Conservation (phyloP, 2,329 filamentous ascomycete species). For the Penicillium sp. region DNA sequence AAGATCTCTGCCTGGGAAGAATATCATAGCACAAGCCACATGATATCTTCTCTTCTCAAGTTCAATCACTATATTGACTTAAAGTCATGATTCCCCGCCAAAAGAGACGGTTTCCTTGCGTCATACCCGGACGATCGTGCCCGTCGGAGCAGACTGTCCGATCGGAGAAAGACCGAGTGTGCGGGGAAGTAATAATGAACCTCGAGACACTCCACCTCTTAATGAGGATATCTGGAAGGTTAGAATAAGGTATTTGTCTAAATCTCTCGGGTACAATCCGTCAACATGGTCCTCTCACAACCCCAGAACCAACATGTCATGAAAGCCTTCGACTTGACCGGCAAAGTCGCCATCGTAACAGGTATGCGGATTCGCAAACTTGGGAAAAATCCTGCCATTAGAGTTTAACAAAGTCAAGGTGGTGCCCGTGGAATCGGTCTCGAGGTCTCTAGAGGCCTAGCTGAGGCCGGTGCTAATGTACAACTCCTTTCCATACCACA, state of each 20-base stretch:
- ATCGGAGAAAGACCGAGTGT: no score
- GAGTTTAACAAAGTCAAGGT: slow-evolving; percentile 13
- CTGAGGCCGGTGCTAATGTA: slow-evolving; percentile 42
- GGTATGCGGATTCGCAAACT: slow-evolving; percentile 7
- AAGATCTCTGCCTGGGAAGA: no score
- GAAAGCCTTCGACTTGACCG: slow-evolving; percentile 29
- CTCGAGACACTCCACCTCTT: no score
- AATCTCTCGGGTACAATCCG: no score
- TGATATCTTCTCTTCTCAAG: no score
- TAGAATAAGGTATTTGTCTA: no score
- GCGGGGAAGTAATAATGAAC: no score
- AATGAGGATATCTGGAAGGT: no score
- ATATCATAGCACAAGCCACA: no score
- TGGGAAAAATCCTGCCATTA: background rate
- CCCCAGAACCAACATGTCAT: slow-evolving; percentile 26
- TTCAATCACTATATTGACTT: no score
- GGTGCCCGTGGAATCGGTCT: slow-evolving; percentile 39
- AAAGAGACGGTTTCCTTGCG: background rate
- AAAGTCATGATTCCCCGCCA: no score
- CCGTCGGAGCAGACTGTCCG: no score
- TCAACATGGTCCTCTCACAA: slow-evolving; percentile 16
- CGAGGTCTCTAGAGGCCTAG: slow-evolving; percentile 42
- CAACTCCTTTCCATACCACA: background rate
- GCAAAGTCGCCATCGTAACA: slow-evolving; percentile 26
- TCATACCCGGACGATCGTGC: background rate